Evolutionary conservation across 2,329 filamentous ascomycete species (phyloP), one percentile per base, ranked within the genome.

Genomic region (Corynespora cassiicola): DNA sequence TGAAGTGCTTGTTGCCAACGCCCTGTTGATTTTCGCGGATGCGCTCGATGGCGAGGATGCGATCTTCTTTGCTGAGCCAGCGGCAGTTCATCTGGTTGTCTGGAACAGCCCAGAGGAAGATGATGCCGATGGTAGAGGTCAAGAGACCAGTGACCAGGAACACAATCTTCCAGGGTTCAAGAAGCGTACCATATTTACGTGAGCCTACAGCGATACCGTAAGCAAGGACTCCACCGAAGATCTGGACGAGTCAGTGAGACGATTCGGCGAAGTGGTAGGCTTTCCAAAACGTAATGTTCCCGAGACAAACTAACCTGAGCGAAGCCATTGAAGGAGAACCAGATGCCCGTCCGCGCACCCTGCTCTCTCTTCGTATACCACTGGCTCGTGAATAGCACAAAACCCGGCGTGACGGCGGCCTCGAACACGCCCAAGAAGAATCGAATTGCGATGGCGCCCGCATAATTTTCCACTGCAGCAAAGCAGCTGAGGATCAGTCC

Each of bases 1-100:
- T 86, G 66, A 85, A 87, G 45, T 86, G 77, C 48, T 83, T 82
- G 45, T 82, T 86, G 2, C 84, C 85, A 11, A 87, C 84, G 0
- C 88, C 88, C 43, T 88, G 88, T 60, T 89, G 82, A 53, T 92
- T 92, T 15, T 82, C 75, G 0, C 87, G 76, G 5, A 92, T 80
- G 0, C 88, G 77, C 47, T 89, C 87, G 17, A 90, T 72, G 0
- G 85, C 86, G 26, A 89, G 75, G 0, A 82, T 62, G 9, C 82
- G 81, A 50, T 92, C 88, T 29, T 81, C 75, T 35, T 85, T 78
- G 6, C 73, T 85, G 17, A 94, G 54, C 76, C 78, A 84, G 3
- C 77, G 71, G 11, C 79, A 79, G 34, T 84, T 83, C 30, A 84
- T 61, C 47, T 83, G 81, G 47, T 74, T 83, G 52, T 84, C 81